phyloP scores from a whole-genome alignment of 2,329 filamentous ascomycete species.

The Arthrobotrys sphaeroides region DNA sequence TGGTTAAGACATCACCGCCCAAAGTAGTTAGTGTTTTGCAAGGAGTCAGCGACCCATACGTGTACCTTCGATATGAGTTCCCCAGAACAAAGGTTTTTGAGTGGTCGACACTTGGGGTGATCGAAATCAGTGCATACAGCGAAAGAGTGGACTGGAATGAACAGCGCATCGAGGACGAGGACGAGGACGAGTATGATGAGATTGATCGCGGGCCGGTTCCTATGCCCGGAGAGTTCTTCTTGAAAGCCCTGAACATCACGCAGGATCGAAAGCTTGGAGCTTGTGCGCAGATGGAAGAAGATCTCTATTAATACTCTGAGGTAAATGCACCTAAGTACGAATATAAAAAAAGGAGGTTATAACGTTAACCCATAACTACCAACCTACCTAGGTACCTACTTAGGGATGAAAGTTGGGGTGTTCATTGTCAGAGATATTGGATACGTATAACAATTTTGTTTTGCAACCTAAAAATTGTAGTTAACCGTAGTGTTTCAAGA shows the following conservation, averaged over 20 bases:
- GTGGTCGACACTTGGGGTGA: neutral
- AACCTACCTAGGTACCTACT: too few relatives aligned
- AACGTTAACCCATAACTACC: too few relatives aligned
- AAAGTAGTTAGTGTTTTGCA: neutral
- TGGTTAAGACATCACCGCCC: too few relatives aligned
- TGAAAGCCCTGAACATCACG: constrained; percentile 21
- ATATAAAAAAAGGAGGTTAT: too few relatives aligned
- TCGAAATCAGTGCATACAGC: constrained; percentile 34
- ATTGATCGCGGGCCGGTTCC: neutral
- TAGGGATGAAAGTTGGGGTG: too few relatives aligned
- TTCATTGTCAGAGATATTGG: too few relatives aligned
- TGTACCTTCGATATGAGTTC: constrained; percentile 12
- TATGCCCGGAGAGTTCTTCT: constrained; percentile 28
- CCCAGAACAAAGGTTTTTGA: neutral
- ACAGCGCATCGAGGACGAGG: neutral
- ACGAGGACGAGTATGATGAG: neutral
- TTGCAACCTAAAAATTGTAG: too few relatives aligned
- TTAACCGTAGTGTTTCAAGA: too few relatives aligned
- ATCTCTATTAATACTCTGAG: neutral
- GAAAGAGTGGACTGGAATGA: constrained; percentile 11
- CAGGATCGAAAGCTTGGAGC: neutral
- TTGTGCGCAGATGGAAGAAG: constrained; percentile 8
- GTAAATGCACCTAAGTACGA: too few relatives aligned
- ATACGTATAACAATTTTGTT: too few relatives aligned
- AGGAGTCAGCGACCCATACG: constrained; percentile 3